Conservation (phyloP, 2,329 filamentous ascomycete species). For the Aspergillus versicolor region DNA sequence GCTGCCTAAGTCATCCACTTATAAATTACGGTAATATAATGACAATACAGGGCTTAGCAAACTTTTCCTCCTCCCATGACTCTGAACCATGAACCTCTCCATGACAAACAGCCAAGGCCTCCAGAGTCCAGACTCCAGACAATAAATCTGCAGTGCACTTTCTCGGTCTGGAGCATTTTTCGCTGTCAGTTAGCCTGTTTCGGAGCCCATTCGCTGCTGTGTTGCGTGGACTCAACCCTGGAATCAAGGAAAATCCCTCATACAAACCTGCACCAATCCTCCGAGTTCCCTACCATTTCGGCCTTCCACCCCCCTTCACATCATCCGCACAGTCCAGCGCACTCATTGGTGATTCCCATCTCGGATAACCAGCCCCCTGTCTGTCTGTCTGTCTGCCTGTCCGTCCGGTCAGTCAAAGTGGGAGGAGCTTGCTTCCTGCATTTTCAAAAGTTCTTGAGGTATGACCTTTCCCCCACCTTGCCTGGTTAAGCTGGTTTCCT, state of each 20-base stretch:
- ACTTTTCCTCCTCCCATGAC: slow-evolving; percentile 10
- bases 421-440: slow-evolving; percentile 1
- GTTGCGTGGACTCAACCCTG: slow-evolving; percentile 10
- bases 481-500: background rate
- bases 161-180: slow-evolving; percentile 1
- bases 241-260: slow-evolving; percentile 25
- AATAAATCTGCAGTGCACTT: slow-evolving; percentile 7
- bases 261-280: slow-evolving; percentile 11
- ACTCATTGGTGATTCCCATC: slow-evolving; percentile 7
- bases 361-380: slow-evolving; percentile 4
- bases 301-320: slow-evolving; percentile 16
- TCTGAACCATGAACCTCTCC: background rate
- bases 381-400: background rate
- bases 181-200: slow-evolving; percentile 1
- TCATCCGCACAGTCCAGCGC: slow-evolving; percentile 2
- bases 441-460: background rate
- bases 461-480: slow-evolving; percentile 3
- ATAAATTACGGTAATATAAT: slow-evolving; percentile 8
- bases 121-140: background rate
- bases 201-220: slow-evolving; percentile 11
- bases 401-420: background rate
- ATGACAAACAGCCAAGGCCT: slow-evolving; percentile 6
- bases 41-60: background rate
- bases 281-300: slow-evolving; percentile 4
- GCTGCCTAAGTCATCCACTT: background rate